A percentile compares a stretch with the other conserved stretches of the same genome.
These are phyloP conservation scores for Pogostemon cablin DNA, from an alignment of 257 asterid genomes.

Conservation along the genomic window DNA sequence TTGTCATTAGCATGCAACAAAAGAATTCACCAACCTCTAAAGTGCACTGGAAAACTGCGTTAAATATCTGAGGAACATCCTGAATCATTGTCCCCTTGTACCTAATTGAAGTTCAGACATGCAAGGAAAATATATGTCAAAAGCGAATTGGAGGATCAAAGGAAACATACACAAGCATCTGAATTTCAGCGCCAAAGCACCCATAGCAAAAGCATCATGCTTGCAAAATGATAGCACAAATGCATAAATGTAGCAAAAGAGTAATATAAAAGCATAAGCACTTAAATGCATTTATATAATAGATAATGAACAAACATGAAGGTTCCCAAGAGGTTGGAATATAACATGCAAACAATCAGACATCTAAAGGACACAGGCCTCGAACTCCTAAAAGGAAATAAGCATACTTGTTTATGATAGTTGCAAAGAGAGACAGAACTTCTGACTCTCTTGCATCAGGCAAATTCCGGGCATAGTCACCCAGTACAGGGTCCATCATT, in stretches of 20 bases:
- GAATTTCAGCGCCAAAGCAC: conserved; percentile 7
- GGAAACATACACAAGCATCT: conserved; percentile 6
- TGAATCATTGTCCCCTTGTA: conserved; percentile 82
- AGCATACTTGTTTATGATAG: conserved; percentile 81
- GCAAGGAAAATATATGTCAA: conserved; percentile 16
- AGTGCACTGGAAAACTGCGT: conserved; percentile 92
- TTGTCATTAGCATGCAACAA: conserved; percentile 8
- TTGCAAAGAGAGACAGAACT: conserved; percentile 90
- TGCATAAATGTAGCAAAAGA: conserved; percentile 7
- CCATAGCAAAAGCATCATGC: conserved; percentile 2
- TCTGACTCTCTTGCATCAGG: conserved; percentile 98
- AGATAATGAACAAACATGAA: conserved; percentile 3
- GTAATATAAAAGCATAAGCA: background rate
- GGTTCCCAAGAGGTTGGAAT: background rate
- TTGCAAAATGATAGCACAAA: conserved; percentile 7
- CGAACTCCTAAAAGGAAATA: conserved; percentile 2
- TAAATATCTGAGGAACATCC: conserved; percentile 87
- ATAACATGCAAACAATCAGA: background rate
- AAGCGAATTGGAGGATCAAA: conserved; percentile 19
- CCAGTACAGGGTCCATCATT: conserved; percentile 93
- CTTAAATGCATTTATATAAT: background rate
- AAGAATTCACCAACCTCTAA: conserved; percentile 64
- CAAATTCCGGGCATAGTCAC: conserved; percentile 85
- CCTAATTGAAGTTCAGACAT: conserved; percentile 43
- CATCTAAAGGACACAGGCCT: conserved; percentile 9